Evolutionary conservation across 1,284 basidiomycete species (phyloP).

Genomic region (Retiboletus fuscus): DNA sequence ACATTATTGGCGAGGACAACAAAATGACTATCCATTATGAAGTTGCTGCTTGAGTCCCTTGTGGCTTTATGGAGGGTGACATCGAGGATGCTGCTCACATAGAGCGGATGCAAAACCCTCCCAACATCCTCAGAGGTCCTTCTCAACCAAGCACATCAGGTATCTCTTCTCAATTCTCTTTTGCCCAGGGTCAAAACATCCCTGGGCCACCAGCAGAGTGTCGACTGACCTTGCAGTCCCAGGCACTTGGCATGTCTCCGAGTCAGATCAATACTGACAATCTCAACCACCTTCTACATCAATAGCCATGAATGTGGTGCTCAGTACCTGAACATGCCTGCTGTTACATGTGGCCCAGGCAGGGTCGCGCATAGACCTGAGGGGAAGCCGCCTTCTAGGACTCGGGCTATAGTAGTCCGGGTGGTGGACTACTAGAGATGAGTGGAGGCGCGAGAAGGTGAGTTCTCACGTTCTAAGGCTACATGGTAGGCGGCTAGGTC

Average conservation of each 20-base stretch:
- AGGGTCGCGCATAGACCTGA: too few relatives aligned
- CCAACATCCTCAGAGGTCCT: conserved; percentile 37
- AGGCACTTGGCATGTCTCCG: conserved; percentile 69
- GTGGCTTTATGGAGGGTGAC: conserved; percentile 90
- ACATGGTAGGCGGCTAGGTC: too few relatives aligned
- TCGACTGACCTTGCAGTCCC: conserved; percentile 66
- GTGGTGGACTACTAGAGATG: too few relatives aligned
- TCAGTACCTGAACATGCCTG: conserved; percentile 59
- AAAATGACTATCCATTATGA: conserved; percentile 99
- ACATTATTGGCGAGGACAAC: conserved; percentile 98
- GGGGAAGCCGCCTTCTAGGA: too few relatives aligned
- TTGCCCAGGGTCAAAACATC: conserved; percentile 48
- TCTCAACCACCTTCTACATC: conserved; percentile 55
- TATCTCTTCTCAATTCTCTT: conserved; percentile 50
- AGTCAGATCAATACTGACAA: conserved; percentile 46
- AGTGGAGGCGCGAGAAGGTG: too few relatives aligned
- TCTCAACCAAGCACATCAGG: conserved; percentile 47
- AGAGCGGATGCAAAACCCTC: conserved; percentile 58
- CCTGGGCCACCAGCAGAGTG: conserved; percentile 60
- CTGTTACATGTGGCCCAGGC: too few relatives aligned
- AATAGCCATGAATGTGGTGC: conserved; percentile 44
- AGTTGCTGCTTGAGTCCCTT: conserved; percentile 93
- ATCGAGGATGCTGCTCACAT: conserved; percentile 74
- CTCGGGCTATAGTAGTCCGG: too few relatives aligned
- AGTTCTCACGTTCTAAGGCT: too few relatives aligned